Base-by-base conservation (phyloP, 108 stramenopile genomes). In the Conticribra weissflogii region DNA sequence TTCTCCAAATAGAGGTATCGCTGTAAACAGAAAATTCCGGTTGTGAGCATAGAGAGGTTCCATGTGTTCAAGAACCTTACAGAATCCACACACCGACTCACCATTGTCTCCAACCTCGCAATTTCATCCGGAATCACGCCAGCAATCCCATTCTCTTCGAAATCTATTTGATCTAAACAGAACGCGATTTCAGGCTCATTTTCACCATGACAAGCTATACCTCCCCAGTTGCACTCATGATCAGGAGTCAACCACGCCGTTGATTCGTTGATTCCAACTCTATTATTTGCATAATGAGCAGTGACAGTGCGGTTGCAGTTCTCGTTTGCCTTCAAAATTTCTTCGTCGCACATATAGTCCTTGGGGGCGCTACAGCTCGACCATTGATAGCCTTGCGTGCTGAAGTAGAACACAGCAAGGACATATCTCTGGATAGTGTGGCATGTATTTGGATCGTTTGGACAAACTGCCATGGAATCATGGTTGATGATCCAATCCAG, bases 141-240 rank as follows among this genome's bases (percentile, higher is more conserved):
- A 7, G 19, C 27, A 0, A 84, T 31, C 16, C 48, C 32, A 47
- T 79, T 81, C 1, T 32, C 51, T 51, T 49, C 63, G 15, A 85
- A 53, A 28, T 63, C 53, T 3, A 87, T 64, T 14, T 73, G 72
- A 18, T 73, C 72, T 17, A 73, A 24, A 18, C 47, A 50, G 57
- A 33, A 50, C 1, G 72, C 55, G 17, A 49, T n/a, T 28, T 56
- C 60, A 32, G 63, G 47, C 44, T 49, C 17, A 36, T 56, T 66
- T 14, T 78, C 60, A 19, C 54, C 54, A 34, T 84, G 73, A 49
- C 86, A 86, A 30, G 59, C 54, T 50, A 78, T 31, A 19, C 83
- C 86, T 53, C 61, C 83, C 86, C 86, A 86, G 15, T 36, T 24
- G 50, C 86, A 86, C 58, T 84, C 83, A 27, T 69, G 64, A 12